phyloP scores from a whole-genome alignment of 2,329 filamentous ascomycete species.

The Exophiala oligosperma region DNA sequence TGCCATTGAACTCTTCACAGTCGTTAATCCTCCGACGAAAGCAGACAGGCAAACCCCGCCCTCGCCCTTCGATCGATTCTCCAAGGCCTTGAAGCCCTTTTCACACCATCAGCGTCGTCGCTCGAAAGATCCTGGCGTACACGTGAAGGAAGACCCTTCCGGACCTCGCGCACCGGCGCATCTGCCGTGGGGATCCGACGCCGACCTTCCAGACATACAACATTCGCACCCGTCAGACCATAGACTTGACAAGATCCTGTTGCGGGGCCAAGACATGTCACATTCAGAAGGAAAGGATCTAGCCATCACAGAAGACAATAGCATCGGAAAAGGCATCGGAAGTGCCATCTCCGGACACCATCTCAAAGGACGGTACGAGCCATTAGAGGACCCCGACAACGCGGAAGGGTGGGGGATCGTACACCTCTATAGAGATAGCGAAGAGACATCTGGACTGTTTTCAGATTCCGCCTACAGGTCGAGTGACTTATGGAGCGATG shows the following conservation, averaged over 20 bases:
- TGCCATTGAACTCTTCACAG: slow-evolving; percentile 58
- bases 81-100: slow-evolving; percentile 27
- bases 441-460: slow-evolving; percentile 67
- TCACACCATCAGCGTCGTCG: slow-evolving; percentile 10
- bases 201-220: slow-evolving; percentile 28
- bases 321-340: slow-evolving; percentile 50
- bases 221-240: slow-evolving; percentile 57
- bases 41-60: slow-evolving; percentile 2
- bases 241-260: slow-evolving; percentile 75
- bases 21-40: slow-evolving; percentile 22
- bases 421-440: slow-evolving; percentile 84
- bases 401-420: slow-evolving; percentile 79
- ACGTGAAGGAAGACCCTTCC: slow-evolving; percentile 12
- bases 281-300: slow-evolving; percentile 7
- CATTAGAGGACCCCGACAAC: slow-evolving; percentile 73
- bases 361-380: slow-evolving; percentile 78
- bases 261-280: slow-evolving; percentile 77
- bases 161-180: slow-evolving; percentile 2
- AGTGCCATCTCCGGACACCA: slow-evolving; percentile 64
- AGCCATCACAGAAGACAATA: slow-evolving; percentile 33
- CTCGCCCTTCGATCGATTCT: slow-evolving; percentile 20
- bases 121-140: slow-evolving; percentile 14
- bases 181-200: not conserved
- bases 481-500: slow-evolving; percentile 29
- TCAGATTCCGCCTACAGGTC: slow-evolving; percentile 41